Percentiles rank a stretch among this genome's conserved stretches.
phyloP scores from a whole-genome alignment of 2,329 filamentous ascomycete genomes.

The Emericellopsis atlantica region DNA sequence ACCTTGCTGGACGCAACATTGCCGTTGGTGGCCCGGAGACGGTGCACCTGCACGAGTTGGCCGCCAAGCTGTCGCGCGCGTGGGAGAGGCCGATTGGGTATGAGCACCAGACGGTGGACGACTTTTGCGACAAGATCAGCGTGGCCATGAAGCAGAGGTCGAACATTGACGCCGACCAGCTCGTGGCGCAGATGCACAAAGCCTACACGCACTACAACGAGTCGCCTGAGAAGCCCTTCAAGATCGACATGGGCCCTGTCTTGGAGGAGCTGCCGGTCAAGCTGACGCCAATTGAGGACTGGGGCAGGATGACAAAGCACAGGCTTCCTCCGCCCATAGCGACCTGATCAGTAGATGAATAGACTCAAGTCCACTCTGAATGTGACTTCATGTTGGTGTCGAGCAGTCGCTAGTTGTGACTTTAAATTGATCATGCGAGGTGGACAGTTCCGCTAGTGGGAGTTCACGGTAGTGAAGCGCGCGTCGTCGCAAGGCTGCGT shows the following conservation, averaged over 20 bases:
- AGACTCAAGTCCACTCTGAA: background rate
- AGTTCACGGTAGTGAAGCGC: too few relatives aligned
- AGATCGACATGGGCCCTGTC: slow-evolving; percentile 20
- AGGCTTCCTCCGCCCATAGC: slow-evolving; percentile 2
- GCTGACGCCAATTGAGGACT: slow-evolving; percentile 20
- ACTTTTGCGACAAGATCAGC: slow-evolving; percentile 15
- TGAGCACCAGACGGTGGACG: slow-evolving; percentile 18
- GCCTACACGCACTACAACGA: slow-evolving; percentile 27
- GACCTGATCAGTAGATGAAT: background rate
- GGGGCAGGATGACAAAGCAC: slow-evolving; percentile 12
- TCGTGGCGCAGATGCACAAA: slow-evolving; percentile 24
- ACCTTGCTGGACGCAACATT: slow-evolving; percentile 20
- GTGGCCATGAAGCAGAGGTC: slow-evolving; percentile 17
- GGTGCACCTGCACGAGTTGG: slow-evolving; percentile 15
- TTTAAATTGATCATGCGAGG: too few relatives aligned
- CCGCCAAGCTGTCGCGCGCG: slow-evolving; percentile 16
- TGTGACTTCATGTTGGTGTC: too few relatives aligned
- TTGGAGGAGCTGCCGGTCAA: slow-evolving; percentile 15
- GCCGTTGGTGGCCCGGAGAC: slow-evolving; percentile 21
- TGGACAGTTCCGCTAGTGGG: too few relatives aligned
- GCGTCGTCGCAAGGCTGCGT: too few relatives aligned
- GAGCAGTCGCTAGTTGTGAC: too few relatives aligned
- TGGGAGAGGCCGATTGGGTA: slow-evolving; percentile 17
- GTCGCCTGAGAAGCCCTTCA: slow-evolving; percentile 20
- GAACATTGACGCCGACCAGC: slow-evolving; percentile 18